These are phyloP conservation scores for Saccharomycopsis schoenii DNA, from an alignment of 805 yeast genomes.

Conservation along the genomic window DNA sequence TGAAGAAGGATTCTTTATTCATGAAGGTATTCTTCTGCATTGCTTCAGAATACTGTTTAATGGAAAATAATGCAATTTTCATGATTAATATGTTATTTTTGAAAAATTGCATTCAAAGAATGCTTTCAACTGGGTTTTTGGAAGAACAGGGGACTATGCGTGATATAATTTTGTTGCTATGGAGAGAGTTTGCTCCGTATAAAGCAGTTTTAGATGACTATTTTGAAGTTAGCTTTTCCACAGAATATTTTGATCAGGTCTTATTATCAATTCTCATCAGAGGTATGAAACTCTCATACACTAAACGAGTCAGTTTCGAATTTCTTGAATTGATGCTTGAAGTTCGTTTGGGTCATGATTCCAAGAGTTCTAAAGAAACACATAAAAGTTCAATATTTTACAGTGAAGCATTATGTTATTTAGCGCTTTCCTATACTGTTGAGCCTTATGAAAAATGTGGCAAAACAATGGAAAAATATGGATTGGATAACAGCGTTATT, in stretches of 20 bases:
- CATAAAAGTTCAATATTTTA: background rate
- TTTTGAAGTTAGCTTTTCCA: background rate
- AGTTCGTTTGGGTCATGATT: constrained; percentile 24
- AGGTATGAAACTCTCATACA: constrained; percentile 51
- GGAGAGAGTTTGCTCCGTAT: background rate
- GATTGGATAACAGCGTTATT: constrained; percentile 2
- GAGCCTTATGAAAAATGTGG: background rate
- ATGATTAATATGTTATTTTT: constrained; percentile 22
- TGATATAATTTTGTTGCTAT: background rate
- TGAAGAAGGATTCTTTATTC: constrained; percentile 17
- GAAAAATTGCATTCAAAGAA: background rate
- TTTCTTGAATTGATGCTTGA: constrained; percentile 36
- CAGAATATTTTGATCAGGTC: constrained; percentile 30
- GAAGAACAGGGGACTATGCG: background rate
- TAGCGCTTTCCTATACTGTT: constrained; percentile 4
- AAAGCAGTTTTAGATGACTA: background rate
- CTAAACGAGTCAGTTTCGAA: constrained; percentile 38
- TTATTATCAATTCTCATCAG: constrained; percentile 39
- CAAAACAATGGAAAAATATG: background rate
- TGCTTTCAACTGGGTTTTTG: constrained; percentile 5
- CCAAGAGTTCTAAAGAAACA: background rate
- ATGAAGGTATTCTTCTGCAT: constrained; percentile 10
- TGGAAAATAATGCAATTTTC: constrained; percentile 24
- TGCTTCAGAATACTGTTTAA: constrained; percentile 21
- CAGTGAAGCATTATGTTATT: constrained; percentile 2